A percentile compares a stretch with the other conserved stretches of the same genome.
These are phyloP conservation scores for Apophysomyces variabilis DNA, from an alignment of 371 early-diverging fungal genomes.

Conservation along the genomic window DNA sequence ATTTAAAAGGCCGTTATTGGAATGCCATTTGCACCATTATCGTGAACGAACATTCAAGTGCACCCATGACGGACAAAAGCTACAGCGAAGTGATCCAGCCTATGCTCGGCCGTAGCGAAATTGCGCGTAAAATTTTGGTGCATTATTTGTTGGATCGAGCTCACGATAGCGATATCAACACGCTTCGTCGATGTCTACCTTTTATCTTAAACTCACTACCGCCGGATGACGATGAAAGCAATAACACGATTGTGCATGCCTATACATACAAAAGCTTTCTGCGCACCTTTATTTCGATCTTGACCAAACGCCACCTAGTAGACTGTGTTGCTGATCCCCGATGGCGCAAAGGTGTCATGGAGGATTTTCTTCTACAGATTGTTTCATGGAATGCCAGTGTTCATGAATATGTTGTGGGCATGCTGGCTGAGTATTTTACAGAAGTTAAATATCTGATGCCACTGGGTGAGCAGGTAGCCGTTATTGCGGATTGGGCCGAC, in stretches of 20 bases:
- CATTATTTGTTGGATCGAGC: constrained; percentile 57
- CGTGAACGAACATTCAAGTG: constrained; percentile 34
- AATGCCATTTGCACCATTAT: constrained; percentile 34
- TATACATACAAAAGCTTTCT: constrained; percentile 57
- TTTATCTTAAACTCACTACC: constrained; percentile 46
- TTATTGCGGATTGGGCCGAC: constrained; percentile 47
- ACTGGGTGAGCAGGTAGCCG: constrained; percentile 33
- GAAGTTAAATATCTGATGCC: constrained; percentile 30
- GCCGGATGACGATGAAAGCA: constrained; percentile 30
- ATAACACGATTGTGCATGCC: constrained; percentile 37
- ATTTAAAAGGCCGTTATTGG: constrained; percentile 39
- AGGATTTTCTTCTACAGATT: constrained; percentile 48
- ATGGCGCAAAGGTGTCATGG: constrained; percentile 51
- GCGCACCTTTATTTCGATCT: constrained; percentile 47
- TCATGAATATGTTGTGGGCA: constrained; percentile 46
- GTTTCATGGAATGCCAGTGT: constrained; percentile 45
- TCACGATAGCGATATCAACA: constrained; percentile 43
- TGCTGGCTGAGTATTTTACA: constrained; percentile 45
- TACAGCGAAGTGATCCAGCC: constrained; percentile 11
- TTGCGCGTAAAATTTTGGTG: constrained; percentile 59
- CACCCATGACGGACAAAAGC: constrained; percentile 18
- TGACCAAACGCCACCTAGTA: constrained; percentile 44
- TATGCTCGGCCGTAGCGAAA: constrained; percentile 45
- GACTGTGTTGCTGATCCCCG: constrained; percentile 43
- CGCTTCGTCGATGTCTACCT: constrained; percentile 47